phyloP scores from a whole-genome alignment of 2,329 filamentous ascomycete species.

The Didymella pomorum region DNA sequence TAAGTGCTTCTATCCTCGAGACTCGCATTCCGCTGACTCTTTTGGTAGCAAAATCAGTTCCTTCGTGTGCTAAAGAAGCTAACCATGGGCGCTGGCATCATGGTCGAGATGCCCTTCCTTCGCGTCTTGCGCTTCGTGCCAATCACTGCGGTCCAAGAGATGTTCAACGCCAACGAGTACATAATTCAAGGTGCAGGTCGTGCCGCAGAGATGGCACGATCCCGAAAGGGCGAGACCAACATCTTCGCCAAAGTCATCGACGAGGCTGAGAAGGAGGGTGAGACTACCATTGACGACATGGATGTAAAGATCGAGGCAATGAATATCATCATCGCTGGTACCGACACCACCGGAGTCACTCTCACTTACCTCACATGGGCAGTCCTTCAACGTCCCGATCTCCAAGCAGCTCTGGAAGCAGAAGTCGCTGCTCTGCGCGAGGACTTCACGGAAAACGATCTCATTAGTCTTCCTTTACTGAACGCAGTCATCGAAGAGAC shows the following conservation, averaged over 20 bases:
- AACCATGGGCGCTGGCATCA: conserved; percentile 47
- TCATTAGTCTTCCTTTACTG: conserved; percentile 46
- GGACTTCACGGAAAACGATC: conserved; percentile 40
- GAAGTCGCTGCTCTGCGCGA: conserved; percentile 32
- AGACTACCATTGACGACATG: conserved; percentile 43
- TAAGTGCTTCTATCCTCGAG: conserved; percentile 25
- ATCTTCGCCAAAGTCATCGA: conserved; percentile 47
- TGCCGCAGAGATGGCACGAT: conserved; percentile 43
- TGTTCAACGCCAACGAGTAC: conserved; percentile 48
- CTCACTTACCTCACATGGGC: conserved; percentile 49
- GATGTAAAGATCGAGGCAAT: conserved; percentile 45
- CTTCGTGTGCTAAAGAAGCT: conserved; percentile 49
- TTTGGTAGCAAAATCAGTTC: conserved; percentile 38
- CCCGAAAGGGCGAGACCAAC: conserved; percentile 42
- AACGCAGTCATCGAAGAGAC: conserved; percentile 54
- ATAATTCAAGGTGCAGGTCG: conserved; percentile 41
- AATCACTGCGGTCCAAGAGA: conserved; percentile 38
- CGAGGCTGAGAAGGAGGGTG: conserved; percentile 40
- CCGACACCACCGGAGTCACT: conserved; percentile 46
- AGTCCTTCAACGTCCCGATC: conserved; percentile 33
- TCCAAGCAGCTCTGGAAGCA: conserved; percentile 32
- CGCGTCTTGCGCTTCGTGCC: conserved; percentile 46
- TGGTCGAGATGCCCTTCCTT: conserved; percentile 48
- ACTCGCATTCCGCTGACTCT: background rate
- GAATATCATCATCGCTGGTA: conserved; percentile 47